Percentiles rank a stretch among this genome's conserved stretches.
These are phyloP conservation scores for Pseudogymnoascus sp. DNA, from an alignment of 2,329 filamentous ascomycete species.

Conservation along the genomic window DNA sequence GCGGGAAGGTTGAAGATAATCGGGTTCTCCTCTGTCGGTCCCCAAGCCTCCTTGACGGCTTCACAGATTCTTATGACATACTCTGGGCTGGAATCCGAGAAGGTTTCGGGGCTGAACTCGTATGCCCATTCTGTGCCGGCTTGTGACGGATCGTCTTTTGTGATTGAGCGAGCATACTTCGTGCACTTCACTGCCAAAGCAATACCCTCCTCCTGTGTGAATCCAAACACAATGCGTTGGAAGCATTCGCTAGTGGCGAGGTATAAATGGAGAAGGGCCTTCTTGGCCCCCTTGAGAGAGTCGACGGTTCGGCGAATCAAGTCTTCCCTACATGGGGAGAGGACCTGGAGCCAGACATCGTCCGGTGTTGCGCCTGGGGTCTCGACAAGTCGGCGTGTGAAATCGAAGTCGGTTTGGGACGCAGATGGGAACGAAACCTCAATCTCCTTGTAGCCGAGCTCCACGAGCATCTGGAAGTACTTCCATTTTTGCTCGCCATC, in stretches of 20 bases:
- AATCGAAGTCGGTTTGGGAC: slow-evolving; percentile 93
- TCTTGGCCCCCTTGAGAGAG: slow-evolving; percentile 80
- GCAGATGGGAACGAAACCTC: slow-evolving; percentile 94
- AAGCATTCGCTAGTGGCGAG: slow-evolving; percentile 95
- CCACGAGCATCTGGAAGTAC: slow-evolving; percentile 90
- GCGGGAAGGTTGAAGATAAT: slow-evolving; percentile 97
- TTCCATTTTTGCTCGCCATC: slow-evolving; percentile 90
- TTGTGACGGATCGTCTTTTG: slow-evolving; percentile 62
- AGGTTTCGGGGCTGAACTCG: slow-evolving; percentile 79
- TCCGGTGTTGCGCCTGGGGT: slow-evolving; percentile 77
- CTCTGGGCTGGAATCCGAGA: slow-evolving; percentile 82
- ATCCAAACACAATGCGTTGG: slow-evolving; percentile 81
- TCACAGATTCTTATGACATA: slow-evolving; percentile 79
- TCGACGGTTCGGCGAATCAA: slow-evolving; percentile 86
- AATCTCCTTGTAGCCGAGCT: slow-evolving; percentile 95
- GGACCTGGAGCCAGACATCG: slow-evolving; percentile 85
- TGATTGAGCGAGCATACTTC: slow-evolving; percentile 78
- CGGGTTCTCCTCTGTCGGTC: slow-evolving; percentile 64
- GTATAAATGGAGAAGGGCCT: slow-evolving; percentile 91
- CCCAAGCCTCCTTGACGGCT: slow-evolving; percentile 92
- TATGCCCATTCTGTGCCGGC: slow-evolving; percentile 62
- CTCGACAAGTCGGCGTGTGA: slow-evolving; percentile 77
- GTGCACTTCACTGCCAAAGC: slow-evolving; percentile 79
- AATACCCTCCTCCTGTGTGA: slow-evolving; percentile 72
- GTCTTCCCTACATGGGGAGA: slow-evolving; percentile 85